Evolutionary conservation across 2,329 filamentous ascomycete species (phyloP).

Genomic region (Talaromyces islandicus): DNA sequence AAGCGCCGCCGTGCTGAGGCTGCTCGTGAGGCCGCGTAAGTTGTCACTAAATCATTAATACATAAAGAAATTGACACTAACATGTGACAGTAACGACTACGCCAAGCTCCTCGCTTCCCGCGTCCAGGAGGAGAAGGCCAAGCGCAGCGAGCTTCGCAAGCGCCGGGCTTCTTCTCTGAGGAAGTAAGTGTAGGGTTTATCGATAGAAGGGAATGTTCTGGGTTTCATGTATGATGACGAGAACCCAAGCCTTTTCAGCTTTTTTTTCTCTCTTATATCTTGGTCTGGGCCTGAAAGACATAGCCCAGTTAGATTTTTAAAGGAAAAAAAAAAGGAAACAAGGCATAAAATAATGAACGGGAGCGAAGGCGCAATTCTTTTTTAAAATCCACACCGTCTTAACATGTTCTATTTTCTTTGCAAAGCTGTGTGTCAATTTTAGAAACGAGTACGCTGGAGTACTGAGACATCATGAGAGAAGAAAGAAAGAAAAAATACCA

Average conservation of each 20-base stretch:
- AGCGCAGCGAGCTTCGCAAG: constrained; percentile 93
- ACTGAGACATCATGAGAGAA: not conserved
- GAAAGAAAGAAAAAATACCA: not conserved
- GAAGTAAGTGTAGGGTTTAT: constrained; percentile 47
- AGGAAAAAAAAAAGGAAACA: not conserved
- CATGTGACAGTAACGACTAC: constrained; percentile 74
- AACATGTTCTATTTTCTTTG: not conserved
- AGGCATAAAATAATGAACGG: constrained; percentile 1
- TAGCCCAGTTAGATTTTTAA: not conserved
- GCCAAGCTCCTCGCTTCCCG: constrained; percentile 93
- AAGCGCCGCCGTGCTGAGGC: constrained; percentile 97
- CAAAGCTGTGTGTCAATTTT: constrained; percentile 1
- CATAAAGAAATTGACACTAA: not conserved
- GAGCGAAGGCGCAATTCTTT: constrained; percentile 1
- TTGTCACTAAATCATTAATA: constrained; percentile 32
- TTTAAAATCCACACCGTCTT: not conserved
- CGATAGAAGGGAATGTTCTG: constrained; percentile 2
- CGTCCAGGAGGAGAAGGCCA: constrained; percentile 90
- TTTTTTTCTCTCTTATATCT: not conserved
- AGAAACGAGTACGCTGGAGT: not conserved
- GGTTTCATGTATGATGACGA: not conserved
- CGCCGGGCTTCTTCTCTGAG: constrained; percentile 94
- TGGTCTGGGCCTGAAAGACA: not conserved
- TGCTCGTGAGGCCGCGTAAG: constrained; percentile 97
- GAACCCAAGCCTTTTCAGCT: not conserved